phyloP scores from a whole-genome alignment of 192 early-diverging fungal genomes.

The Podila minutissima region DNA sequence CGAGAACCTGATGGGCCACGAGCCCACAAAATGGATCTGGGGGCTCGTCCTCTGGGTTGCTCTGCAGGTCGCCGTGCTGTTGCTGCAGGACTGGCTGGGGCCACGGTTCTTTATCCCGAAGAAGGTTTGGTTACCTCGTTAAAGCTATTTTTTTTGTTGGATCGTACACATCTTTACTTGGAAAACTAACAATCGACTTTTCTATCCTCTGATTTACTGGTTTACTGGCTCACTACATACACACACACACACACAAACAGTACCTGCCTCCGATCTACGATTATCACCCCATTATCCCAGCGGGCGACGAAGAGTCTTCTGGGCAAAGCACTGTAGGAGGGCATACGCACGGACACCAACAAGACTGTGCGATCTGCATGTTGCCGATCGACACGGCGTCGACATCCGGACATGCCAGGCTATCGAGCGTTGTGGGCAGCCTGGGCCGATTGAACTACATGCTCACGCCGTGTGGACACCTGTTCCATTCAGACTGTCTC shows the following conservation, averaged over 20 bases:
- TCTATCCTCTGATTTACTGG: not conserved
- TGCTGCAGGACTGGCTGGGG: slow-evolving; percentile 74
- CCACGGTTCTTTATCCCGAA: slow-evolving; percentile 80
- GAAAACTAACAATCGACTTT: not conserved
- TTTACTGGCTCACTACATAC: not conserved
- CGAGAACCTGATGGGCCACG: slow-evolving; percentile 61
- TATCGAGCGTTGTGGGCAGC: slow-evolving; percentile 54
- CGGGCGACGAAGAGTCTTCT: slow-evolving; percentile 57
- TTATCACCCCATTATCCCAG: slow-evolving; percentile 70
- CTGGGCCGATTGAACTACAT: slow-evolving; percentile 68
- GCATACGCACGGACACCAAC: slow-evolving; percentile 29
- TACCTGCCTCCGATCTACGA: slow-evolving; percentile 74
- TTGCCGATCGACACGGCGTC: slow-evolving; percentile 55
- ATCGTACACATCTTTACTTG: too few species aligned
- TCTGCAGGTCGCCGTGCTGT: slow-evolving; percentile 66
- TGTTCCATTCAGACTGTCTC: slow-evolving; percentile 83
- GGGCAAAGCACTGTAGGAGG: slow-evolving; percentile 10
- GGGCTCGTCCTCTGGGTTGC: slow-evolving; percentile 63
- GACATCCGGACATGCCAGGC: slow-evolving; percentile 26
- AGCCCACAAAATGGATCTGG: slow-evolving; percentile 63
- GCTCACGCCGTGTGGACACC: slow-evolving; percentile 82
- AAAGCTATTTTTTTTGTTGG: not conserved
- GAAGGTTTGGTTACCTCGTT: slow-evolving; percentile 37
- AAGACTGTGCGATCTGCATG: slow-evolving; percentile 78
- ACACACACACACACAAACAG: slow-evolving; percentile 9